Evolutionary conservation across 163 green algal genomes (phyloP), one percentile per base, ranked within the genome.

Genomic region (Scenedesmus sp.): DNA sequence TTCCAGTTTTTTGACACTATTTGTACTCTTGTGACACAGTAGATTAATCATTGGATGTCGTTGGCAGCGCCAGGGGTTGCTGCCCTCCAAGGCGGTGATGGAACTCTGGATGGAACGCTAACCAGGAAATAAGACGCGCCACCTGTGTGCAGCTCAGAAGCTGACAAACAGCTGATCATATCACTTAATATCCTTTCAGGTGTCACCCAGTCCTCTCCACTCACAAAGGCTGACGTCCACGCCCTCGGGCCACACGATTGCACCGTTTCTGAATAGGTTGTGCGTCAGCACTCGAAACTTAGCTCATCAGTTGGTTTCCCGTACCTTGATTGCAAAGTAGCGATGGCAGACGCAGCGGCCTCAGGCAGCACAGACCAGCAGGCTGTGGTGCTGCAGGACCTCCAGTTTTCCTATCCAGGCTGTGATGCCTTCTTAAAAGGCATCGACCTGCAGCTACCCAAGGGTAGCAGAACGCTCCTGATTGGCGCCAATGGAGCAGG

Each of bases 401-500:
- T 92, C n/a, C 35, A 81, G 53, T 94, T 93, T 44, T 46, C 72
- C 0, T 96, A 94, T 40, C 94, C 94, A 24, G 93, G 93, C 26
- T 90, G 92, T 56, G 44, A 37, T 7, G 78, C 81, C 0, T 94
- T 97, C 43, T 93, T 99, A 15, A 92, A 94, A 2, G 92, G 94
- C 81, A 94, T 97, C 26, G 92, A 68, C 6, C 80, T 99, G 9
- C 61, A 94, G 15, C 88, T 99, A 15, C 97, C 96, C 0, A 89
- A 87, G 15, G 98, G 98, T 13, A 95, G 82, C 42, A 93, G 98
- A 15, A 99, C 97, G 91, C 93, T 99, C 59, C 89, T 99, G 9
- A 95, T 98, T 18, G 98, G 98, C 2, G 98, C 97, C 22, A 99
- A 99, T 91, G 98, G 98, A 68, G 96, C 97, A 84, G 88, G 88